phyloP scores from a whole-genome alignment of 2,329 filamentous ascomycete species.

The Thelonectria rubi region DNA sequence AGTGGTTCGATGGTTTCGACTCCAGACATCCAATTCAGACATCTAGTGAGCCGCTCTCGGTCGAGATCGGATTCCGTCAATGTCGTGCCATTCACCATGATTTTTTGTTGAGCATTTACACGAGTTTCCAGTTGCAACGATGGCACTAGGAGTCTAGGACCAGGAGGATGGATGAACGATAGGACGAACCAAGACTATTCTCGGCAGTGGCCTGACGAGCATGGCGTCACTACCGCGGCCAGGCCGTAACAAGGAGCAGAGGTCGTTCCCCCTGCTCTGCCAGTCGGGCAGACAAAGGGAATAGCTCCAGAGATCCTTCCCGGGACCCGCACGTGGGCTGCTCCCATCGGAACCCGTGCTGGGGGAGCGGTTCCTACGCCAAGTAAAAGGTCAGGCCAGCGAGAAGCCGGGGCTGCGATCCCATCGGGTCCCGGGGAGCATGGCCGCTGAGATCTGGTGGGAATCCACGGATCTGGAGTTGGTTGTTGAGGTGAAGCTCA shows the following conservation, averaged over 20 bases:
- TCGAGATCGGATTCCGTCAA: background rate
- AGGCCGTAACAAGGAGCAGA: background rate
- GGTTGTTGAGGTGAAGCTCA: background rate
- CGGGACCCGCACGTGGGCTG: conserved; percentile 15
- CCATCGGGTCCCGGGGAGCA: conserved; percentile 14
- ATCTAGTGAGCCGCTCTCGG: background rate
- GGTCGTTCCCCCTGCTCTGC: background rate
- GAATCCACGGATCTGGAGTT: background rate
- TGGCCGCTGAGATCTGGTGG: background rate
- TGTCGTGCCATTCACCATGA: background rate
- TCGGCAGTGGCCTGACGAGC: conserved; percentile 9
- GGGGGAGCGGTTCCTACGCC: background rate
- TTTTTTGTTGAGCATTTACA: background rate
- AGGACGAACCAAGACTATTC: background rate
- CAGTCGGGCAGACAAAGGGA: background rate
- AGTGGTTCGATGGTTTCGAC: background rate
- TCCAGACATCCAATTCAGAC: background rate
- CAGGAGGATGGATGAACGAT: too few relatives aligned
- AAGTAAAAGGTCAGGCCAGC: conserved; percentile 1
- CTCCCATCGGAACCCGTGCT: conserved; percentile 18
- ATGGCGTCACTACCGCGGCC: background rate
- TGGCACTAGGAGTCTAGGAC: background rate
- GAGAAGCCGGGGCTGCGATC: background rate
- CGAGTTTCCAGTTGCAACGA: background rate
- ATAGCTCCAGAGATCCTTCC: background rate